These are phyloP conservation scores for Lolium rigidum DNA, from an alignment of 176 grass and related monocot species.

Conservation along the genomic window DNA sequence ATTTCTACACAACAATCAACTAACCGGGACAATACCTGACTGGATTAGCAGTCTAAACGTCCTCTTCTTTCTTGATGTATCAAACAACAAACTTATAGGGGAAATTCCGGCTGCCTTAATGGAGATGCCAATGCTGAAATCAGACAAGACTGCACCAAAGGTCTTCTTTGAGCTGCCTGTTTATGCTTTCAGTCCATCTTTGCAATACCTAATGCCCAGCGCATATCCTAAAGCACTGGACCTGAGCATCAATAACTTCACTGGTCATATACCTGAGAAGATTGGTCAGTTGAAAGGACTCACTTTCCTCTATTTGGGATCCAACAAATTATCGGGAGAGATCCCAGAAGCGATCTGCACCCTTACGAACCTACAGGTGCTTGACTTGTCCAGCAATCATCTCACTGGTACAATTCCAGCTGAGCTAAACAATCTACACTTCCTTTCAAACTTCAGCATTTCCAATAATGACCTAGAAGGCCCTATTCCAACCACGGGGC, in stretches of 20 bases:
- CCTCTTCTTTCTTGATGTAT: neutral
- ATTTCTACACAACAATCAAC: neutral
- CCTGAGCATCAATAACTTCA: neutral
- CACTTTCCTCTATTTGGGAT: neutral
- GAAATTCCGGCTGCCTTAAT: neutral
- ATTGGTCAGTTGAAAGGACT: neutral
- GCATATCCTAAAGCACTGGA: neutral
- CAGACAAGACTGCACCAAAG: neutral
- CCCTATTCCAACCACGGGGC: neutral
- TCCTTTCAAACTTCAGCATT: constrained; percentile 22
- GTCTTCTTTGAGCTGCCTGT: neutral
- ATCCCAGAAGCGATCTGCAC: neutral
- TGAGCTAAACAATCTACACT: neutral
- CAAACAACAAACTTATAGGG: neutral
- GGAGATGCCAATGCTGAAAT: neutral
- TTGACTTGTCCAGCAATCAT: constrained; percentile 20
- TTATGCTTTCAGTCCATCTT: neutral
- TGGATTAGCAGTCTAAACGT: neutral
- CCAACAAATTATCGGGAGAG: constrained; percentile 34
- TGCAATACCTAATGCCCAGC: neutral
- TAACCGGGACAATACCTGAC: neutral
- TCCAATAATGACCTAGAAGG: constrained; percentile 37
- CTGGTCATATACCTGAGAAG: neutral
- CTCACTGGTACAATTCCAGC: constrained; percentile 20
- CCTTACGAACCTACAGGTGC: neutral